Conservation (phyloP, 441 rosid species). For the Hura crepitans region DNA sequence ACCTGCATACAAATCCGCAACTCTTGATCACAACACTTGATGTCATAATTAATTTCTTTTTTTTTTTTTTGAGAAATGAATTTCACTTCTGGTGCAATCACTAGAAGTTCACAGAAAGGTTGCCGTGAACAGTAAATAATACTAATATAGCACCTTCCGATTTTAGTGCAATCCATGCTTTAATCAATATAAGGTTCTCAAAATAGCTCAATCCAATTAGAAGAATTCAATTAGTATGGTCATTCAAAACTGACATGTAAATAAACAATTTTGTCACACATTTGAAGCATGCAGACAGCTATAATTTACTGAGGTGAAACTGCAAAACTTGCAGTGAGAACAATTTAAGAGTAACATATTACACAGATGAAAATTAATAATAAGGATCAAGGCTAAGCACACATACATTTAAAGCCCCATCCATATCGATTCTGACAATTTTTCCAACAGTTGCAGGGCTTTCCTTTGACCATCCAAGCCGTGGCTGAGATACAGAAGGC, state of each 20-base stretch:
- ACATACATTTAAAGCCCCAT: slow-evolving; percentile 93
- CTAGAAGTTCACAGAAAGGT: neutral
- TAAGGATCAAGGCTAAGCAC: slow-evolving; percentile 15
- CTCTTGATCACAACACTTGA: neutral
- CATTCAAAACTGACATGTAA: too few relatives aligned
- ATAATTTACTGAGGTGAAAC: slow-evolving; percentile 7
- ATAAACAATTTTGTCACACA: neutral
- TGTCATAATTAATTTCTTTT: neutral
- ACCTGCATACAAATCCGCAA: slow-evolving; percentile 46
- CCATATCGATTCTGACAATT: slow-evolving; percentile 86
- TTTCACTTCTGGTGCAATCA: neutral
- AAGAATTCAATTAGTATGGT: neutral
- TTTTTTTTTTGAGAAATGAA: too few relatives aligned
- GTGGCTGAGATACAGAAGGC: slow-evolving; percentile 83
- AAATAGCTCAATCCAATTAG: neutral
- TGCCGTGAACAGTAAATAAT: neutral
- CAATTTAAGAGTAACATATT: too few relatives aligned
- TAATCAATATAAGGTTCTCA: neutral
- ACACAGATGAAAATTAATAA: neutral
- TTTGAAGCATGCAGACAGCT: neutral
- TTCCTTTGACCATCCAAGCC: slow-evolving; percentile 97
- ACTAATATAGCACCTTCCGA: slow-evolving; percentile 1
- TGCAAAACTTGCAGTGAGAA: neutral
- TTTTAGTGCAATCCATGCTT: neutral
- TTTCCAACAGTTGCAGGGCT: slow-evolving; percentile 91